phyloP scores from a whole-genome alignment of 2,329 filamentous ascomycete species.

The Cercospora zeina region DNA sequence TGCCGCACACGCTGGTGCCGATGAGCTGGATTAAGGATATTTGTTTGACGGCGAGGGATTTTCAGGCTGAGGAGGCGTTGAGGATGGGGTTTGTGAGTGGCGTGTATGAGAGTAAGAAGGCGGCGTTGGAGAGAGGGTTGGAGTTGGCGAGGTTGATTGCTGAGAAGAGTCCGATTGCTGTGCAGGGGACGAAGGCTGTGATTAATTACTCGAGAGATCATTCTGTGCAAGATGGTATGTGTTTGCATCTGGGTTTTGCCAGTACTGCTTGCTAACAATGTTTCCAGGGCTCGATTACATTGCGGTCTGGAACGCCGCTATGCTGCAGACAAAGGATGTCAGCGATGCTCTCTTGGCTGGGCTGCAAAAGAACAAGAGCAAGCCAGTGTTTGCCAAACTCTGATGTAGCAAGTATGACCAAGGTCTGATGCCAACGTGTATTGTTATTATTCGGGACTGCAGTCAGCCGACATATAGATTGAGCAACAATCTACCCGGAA shows the following conservation, averaged over 20 bases:
- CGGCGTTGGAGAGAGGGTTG: slow-evolving; percentile 60
- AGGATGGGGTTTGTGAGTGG: slow-evolving; percentile 68
- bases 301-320: slow-evolving; percentile 32
- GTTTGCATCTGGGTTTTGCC: slow-evolving; percentile 40
- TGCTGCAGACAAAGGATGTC: slow-evolving; percentile 33
- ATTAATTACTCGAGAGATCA: slow-evolving; percentile 80
- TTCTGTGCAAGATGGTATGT: slow-evolving; percentile 61
- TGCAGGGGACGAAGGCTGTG: slow-evolving; percentile 83
- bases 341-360: slow-evolving; percentile 29
- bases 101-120: slow-evolving; percentile 62
- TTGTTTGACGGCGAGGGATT: slow-evolving; percentile 68
- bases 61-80: slow-evolving; percentile 67
- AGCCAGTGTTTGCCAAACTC: slow-evolving; percentile 32
- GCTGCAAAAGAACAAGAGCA: slow-evolving; percentile 27
- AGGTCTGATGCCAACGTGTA: no score
- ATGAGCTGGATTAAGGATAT: slow-evolving; percentile 79
- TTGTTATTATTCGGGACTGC: background rate
- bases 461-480: background rate
- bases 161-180: slow-evolving; percentile 83
- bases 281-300: slow-evolving; percentile 29
- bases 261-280: slow-evolving; percentile 52
- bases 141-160: slow-evolving; percentile 67
- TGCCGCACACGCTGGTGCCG: slow-evolving; percentile 71
- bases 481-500: background rate
- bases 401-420: slow-evolving; percentile 5